phyloP scores from a whole-genome alignment of 768 basidiomycete species.

The Paxillus ammoniavirescens region DNA sequence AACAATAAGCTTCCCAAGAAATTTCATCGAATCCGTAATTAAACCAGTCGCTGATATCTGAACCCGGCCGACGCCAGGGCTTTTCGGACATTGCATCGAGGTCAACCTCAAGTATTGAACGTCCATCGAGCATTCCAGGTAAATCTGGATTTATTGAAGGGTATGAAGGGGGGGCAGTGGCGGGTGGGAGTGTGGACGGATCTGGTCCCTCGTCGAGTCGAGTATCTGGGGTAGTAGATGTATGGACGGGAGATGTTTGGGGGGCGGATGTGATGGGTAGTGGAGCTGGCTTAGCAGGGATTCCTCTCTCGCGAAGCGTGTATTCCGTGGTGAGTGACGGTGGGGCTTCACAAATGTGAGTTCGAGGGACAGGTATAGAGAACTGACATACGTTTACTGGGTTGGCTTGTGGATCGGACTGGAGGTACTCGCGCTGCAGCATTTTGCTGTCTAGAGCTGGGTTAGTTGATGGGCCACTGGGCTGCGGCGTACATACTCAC shows the following conservation, averaged over 20 bases:
- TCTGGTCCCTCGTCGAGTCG: slow-evolving; percentile 54
- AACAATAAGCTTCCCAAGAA: slow-evolving; percentile 91
- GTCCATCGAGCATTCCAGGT: slow-evolving; percentile 68
- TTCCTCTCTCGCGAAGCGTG: slow-evolving; percentile 66
- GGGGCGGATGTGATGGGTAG: slow-evolving; percentile 21
- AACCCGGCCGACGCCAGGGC: slow-evolving; percentile 88
- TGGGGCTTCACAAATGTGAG: slow-evolving; percentile 23
- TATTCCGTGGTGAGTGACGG: slow-evolving; percentile 79
- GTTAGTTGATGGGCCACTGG: slow-evolving; percentile 3
- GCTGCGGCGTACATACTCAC: slow-evolving; percentile 33
- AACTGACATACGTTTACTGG: slow-evolving; percentile 28
- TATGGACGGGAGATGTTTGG: slow-evolving; percentile 20
- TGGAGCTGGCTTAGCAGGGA: slow-evolving; percentile 31
- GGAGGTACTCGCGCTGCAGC: slow-evolving; percentile 29
- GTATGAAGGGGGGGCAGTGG: slow-evolving; percentile 73
- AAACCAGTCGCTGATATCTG: slow-evolving; percentile 96
- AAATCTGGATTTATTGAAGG: slow-evolving; percentile 71
- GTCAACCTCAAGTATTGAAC: slow-evolving; percentile 84
- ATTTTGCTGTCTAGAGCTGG: slow-evolving; percentile 33
- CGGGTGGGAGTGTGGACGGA: slow-evolving; percentile 61
- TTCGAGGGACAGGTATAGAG: neutral
- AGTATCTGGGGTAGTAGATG: slow-evolving; percentile 17
- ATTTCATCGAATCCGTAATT: slow-evolving; percentile 99
- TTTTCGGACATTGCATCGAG: slow-evolving; percentile 73
- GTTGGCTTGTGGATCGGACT: slow-evolving; percentile 31